A percentile compares a stretch with the other conserved stretches of the same genome.
Conservation (phyloP, 1,139 yeast species). For the Blastobotrys illinoisensis region DNA sequence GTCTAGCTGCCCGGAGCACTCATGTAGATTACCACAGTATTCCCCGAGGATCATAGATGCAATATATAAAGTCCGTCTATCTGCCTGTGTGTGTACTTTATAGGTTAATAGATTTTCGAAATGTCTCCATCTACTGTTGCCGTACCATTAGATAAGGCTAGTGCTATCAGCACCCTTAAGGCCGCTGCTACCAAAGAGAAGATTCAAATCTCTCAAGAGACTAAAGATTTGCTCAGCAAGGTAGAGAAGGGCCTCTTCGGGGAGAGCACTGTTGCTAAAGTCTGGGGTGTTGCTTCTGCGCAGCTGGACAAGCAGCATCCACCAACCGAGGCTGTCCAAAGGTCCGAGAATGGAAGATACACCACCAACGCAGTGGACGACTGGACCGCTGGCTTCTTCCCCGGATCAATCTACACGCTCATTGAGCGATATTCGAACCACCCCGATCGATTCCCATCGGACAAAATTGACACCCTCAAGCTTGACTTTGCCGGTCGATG, state of each 20-base stretch:
- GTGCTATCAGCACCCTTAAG: neutral
- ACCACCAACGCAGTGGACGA: neutral
- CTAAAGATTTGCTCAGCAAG: conserved; percentile 2
- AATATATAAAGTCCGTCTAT: neutral
- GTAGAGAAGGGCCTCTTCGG: conserved; percentile 1
- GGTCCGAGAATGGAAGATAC: conserved; percentile 1
- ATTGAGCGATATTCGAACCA: conserved; percentile 20
- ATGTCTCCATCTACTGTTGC: neutral
- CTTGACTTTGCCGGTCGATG: conserved; percentile 13
- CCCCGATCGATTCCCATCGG: conserved; percentile 5
- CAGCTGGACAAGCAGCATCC: conserved; percentile 1
- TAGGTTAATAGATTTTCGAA: neutral
- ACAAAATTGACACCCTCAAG: conserved; percentile 18
- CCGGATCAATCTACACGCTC: conserved; percentile 27
- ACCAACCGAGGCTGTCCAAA: conserved; percentile 1
- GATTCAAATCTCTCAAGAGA: neutral
- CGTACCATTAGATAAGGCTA: neutral
- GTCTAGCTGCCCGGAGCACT: neutral
- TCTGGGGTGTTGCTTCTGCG: conserved; percentile 11
- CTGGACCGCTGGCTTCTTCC: conserved; percentile 33
- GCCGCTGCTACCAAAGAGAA: neutral
- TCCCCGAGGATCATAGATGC: neutral
- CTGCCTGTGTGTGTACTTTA: neutral
- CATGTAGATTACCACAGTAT: too few relatives aligned
- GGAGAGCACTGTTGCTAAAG: conserved; percentile 5